Evolutionary conservation across 495 filamentous ascomycete genomes (phyloP), one percentile per base, ranked within the genome.

Genomic region (Rhypophila decipiens): DNA sequence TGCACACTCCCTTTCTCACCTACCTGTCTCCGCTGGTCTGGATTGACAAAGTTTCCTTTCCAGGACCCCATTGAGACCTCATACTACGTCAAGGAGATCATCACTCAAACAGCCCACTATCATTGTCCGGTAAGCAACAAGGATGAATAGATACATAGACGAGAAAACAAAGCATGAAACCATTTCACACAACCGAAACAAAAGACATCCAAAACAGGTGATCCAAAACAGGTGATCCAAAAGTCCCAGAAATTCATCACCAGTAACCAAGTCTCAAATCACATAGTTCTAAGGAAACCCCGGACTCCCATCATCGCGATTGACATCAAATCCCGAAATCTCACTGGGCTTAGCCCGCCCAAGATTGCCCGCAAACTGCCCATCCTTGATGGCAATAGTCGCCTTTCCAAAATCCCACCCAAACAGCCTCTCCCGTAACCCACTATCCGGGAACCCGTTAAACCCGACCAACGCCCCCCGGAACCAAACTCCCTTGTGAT

Each of bases 401-500:
- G 55, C 65, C 1, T 39, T 39, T 0, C 56, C 65, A 49, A 68
- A 68, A 33, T 68, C 53, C n/a, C 59, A 46, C 17, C 52, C 50
- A 44, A 56, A 59, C 34, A 68, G 50, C 49, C 38, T 44, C 2
- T 59, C 55, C 27, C 63, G 42, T 10, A 63, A 24, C 8, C 39
- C 21, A n/a, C n/a, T n/a, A 24, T 42, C 37, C 33, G 63, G 63
- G 24, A 64, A 66, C 10, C 70, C 70, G 23, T 71, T 67, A 35
- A 61, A 72, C 24, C 57, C 63, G 10, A 70, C 57, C 36, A 72
- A 42, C 1, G 53, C 48, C 24, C 66, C 68, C 18, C 60, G 52
- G 47, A 70, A 69, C 70, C 69, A 74, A 17, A 46, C 46, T 0
- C 68, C 65, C 13, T 57, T 60, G 22, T 53, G 57, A 36, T 74